A percentile compares a stretch with the other conserved stretches of the same genome.
phyloP scores from a whole-genome alignment of 768 basidiomycete species.

The Podaxis mareebaensis region DNA sequence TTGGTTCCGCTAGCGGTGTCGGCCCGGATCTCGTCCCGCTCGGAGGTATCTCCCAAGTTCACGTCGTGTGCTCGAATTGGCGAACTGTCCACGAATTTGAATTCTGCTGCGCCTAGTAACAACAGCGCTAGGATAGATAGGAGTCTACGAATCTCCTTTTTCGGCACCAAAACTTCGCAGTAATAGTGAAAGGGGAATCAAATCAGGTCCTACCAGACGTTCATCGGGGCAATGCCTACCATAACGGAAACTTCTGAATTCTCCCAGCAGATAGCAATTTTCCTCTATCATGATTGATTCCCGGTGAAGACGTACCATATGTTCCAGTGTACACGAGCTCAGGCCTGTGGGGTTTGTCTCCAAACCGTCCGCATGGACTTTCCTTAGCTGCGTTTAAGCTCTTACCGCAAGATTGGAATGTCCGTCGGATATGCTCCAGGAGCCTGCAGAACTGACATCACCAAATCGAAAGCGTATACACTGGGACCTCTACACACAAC shows the following conservation, averaged over 20 bases:
- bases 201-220: background rate
- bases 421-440: background rate
- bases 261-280: background rate
- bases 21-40: background rate
- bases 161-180: background rate
- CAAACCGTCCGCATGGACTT: background rate
- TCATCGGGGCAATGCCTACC: too few species aligned
- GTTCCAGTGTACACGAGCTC: background rate
- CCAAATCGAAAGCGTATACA: background rate
- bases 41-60: background rate
- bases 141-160: background rate
- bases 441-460: background rate
- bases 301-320: background rate
- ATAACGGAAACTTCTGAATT: too few species aligned
- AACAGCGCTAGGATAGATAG: background rate
- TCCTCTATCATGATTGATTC: background rate
- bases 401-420: background rate
- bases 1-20: background rate
- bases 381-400: background rate
- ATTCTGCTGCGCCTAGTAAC: background rate
- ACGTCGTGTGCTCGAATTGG: too few species aligned
- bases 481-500: background rate
- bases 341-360: background rate
- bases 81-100: too few species aligned
- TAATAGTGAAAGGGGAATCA: background rate